Evolutionary conservation across 306 rosid genomes (phyloP), one percentile per base, ranked within the genome.

Genomic region (Cucumis melo): DNA sequence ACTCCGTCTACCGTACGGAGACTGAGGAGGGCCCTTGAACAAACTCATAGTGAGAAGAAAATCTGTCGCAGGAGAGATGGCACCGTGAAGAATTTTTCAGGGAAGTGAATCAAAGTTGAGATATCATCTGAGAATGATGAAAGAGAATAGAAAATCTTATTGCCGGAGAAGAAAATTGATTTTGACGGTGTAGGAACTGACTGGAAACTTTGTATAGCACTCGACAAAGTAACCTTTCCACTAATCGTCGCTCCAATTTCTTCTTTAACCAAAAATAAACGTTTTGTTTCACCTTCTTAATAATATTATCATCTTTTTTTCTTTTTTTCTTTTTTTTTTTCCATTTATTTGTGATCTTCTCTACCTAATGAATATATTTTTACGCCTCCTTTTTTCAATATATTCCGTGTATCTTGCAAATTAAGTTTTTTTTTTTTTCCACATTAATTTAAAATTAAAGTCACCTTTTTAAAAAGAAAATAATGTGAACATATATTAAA

Each of bases 51-150:
- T 73, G 65, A 16, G 23, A 61, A 75, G 21, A 34, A 61, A 77
- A 84, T 76, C 97, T 92, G 92, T 90, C 96, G 95, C 95, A 89
- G 96, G 90, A 90, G 96, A 95, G 96, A 89, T 89, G 90, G 86
- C 92, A 82, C 96, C 87, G 89, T 90, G 8, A 41, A 63, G 21
- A 16, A 7, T 17, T 68, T 68, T 14, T 36, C 32, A 21, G 41
- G 39, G 16, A 8, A 70, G 3, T 38, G 71, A 64, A 36, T 36
- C 36, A 46, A 19, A 7, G 21, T 63, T 63, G 4, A 1, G 1
- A 44, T 7, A 2, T 70, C 75, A 46, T 23, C 75, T 19, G 57
- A 13, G 24, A 70, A 70, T 62, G 12, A 11, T 36, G 4, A 32
- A 3, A 70, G 14, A 1, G 53, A 20, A 2, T 13, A 5, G 0